Conservation (phyloP, 2,329 filamentous ascomycete genomes). For the Clonostachys byssicola region DNA sequence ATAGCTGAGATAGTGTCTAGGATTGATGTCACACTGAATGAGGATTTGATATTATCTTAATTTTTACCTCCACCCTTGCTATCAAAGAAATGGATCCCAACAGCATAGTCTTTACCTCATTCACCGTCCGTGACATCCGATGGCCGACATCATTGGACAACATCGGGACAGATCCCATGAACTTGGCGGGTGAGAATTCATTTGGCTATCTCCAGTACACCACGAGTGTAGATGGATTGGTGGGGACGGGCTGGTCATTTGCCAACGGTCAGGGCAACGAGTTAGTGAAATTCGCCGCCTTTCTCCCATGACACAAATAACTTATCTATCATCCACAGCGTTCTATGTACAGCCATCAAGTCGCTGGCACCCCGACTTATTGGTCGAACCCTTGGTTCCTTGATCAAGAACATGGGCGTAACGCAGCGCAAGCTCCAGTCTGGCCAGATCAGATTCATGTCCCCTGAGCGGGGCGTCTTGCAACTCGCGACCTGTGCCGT, state of each 20-base stretch:
- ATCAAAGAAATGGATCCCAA: neutral
- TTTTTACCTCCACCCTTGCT: neutral
- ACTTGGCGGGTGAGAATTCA: constrained; percentile 88
- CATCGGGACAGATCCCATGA: constrained; percentile 97
- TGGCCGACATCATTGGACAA: constrained; percentile 92
- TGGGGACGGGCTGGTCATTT: constrained; percentile 50
- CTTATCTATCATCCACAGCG: constrained; percentile 17
- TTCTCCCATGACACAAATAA: too few relatives aligned
- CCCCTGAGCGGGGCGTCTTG: constrained; percentile 89
- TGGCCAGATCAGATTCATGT: constrained; percentile 88
- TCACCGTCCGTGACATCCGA: constrained; percentile 68
- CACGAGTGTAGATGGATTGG: constrained; percentile 67
- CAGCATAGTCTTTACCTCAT: constrained; percentile 65
- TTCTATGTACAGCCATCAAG: constrained; percentile 81
- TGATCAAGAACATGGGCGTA: constrained; percentile 77
- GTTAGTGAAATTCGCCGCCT: constrained; percentile 17
- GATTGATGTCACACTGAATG: neutral
- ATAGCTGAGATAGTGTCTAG: too few relatives aligned
- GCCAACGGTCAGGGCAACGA: constrained; percentile 89
- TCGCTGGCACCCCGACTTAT: constrained; percentile 73
- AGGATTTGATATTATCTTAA: neutral
- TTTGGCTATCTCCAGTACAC: constrained; percentile 89
- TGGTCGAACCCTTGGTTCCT: constrained; percentile 69
- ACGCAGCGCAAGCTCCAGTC: constrained; percentile 93
- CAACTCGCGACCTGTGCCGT: constrained; percentile 86